Conservation (phyloP, 495 filamentous ascomycete genomes). For the Penicillium samsonianum region DNA sequence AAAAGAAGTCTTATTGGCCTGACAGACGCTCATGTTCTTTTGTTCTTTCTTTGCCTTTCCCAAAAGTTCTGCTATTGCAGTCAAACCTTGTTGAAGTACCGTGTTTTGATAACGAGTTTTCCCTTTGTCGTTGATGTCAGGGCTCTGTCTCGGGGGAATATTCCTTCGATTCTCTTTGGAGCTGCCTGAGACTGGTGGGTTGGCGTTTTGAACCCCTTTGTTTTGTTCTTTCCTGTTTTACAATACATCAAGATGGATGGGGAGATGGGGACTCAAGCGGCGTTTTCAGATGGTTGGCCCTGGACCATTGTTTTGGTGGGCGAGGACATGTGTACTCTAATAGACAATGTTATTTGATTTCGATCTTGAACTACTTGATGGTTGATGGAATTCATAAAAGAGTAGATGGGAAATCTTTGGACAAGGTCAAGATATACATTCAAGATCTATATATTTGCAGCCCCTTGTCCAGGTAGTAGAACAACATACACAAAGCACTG, state of each 20-base stretch:
- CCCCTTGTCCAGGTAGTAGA: not conserved
- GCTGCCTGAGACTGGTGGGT: not conserved
- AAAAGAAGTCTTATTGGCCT: not conserved
- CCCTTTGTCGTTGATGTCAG: slow-evolving; percentile 2
- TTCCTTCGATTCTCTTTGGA: slow-evolving; percentile 6
- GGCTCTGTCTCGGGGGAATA: not conserved
- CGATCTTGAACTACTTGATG: not conserved
- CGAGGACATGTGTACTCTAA: slow-evolving; percentile 24
- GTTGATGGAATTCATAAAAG: not conserved
- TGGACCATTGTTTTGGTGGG: slow-evolving; percentile 15
- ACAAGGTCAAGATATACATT: not conserved
- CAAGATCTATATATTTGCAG: not conserved
- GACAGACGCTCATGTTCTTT: not conserved
- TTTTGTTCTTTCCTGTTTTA: slow-evolving; percentile 14
- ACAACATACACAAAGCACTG: not conserved
- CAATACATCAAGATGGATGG: slow-evolving; percentile 30
- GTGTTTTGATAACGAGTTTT: slow-evolving; percentile 1
- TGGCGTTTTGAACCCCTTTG: slow-evolving; percentile 7
- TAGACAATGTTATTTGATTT: slow-evolving; percentile 17
- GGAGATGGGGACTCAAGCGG: slow-evolving; percentile 18
- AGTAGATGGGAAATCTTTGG: not conserved
- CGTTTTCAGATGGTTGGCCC: slow-evolving; percentile 26
- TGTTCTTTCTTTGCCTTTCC: not conserved
- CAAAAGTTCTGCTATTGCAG: slow-evolving; percentile 4
- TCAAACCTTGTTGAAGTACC: not conserved